Evolutionary conservation across 345 rosid genomes (phyloP), one percentile per base, ranked within the genome.

Genomic region (Erodium maritimum): DNA sequence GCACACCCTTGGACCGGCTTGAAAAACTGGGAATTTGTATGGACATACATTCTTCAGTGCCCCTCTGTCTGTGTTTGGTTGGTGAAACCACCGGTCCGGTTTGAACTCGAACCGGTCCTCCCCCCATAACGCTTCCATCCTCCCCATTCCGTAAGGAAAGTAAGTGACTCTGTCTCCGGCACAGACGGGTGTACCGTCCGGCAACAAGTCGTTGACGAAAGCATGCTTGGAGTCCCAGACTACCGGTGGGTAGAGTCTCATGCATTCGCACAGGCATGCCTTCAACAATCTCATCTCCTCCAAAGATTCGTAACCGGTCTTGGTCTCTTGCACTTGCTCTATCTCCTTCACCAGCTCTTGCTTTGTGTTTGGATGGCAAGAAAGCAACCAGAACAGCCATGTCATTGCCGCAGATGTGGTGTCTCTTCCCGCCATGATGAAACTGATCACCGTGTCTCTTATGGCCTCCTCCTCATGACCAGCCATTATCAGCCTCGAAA

Each of bases 1-100:
- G 63, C 94, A 86, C 48, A 82, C 76, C 64, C 89, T 83, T 17
- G 89, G 94, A 64, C 94, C 89, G 1, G 89, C 94, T 62, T 86
- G 94, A 22, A 86, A 86, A 46, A 86, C 80, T 3, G 89, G 85
- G 51, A 77, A 86, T 67, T 72, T 77, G 48, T 62, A 86, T 0
- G 87, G 85, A 61, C 73, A 42, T 3, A 42, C 48, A 10, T 42
- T 42, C 48, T 42, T 42, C 3, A 42, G 12, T 0, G 48, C 16
- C 17, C 14, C 48, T 12, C 48, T 42, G 14, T 42, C 17, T 3
- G 48, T 42, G 48, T 42, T 12, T 42, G 48, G 3, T 42, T 55
- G 14, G 16, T 10, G 18, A 56, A 75, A 18, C 79, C 79, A 75
- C 54, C 95, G 77, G 70, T 75, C 86, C 2, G 90, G 95, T 62